Conservation (phyloP, 1,284 basidiomycete genomes). For the Ustilago loliicola region DNA sequence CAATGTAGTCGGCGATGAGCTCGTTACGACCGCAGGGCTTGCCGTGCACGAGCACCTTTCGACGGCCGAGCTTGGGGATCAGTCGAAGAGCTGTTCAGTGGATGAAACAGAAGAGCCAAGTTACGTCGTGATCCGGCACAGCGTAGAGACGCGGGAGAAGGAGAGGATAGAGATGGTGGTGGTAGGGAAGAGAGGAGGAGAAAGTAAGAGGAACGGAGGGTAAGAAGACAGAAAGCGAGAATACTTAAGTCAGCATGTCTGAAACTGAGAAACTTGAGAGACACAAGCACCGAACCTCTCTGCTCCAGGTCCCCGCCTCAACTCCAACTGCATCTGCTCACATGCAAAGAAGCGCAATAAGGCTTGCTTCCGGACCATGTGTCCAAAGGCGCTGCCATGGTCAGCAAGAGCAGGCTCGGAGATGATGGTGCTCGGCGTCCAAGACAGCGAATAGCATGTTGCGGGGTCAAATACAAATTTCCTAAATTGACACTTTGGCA, state of each 20-base stretch:
- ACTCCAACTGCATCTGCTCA: not conserved
- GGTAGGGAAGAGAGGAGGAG: not conserved
- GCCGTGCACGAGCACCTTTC: constrained; percentile 73
- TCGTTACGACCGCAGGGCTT: constrained; percentile 74
- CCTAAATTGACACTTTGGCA: constrained; percentile 9
- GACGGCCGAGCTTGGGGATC: constrained; percentile 72
- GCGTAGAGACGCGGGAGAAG: not conserved
- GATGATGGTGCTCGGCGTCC: constrained; percentile 37
- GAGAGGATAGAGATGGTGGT: not conserved
- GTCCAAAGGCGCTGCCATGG: not conserved
- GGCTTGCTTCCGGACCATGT: not conserved
- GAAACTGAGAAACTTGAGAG: not conserved
- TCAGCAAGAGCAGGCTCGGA: constrained; percentile 12
- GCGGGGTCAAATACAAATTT: constrained; percentile 13
- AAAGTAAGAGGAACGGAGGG: not conserved
- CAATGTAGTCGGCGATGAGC: constrained; percentile 73
- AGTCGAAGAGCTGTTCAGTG: constrained; percentile 69
- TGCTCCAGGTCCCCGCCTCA: not conserved
- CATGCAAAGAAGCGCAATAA: constrained; percentile 3
- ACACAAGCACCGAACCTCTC: not conserved
- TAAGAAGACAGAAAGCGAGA: constrained; percentile 1
- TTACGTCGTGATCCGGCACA: constrained; percentile 28
- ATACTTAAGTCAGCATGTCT: constrained; percentile 9
- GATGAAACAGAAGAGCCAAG: not conserved
- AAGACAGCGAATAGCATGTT: constrained; percentile 1